Conservation (phyloP, 2,329 filamentous ascomycete genomes). For the Hymenoscyphus infarciens region DNA sequence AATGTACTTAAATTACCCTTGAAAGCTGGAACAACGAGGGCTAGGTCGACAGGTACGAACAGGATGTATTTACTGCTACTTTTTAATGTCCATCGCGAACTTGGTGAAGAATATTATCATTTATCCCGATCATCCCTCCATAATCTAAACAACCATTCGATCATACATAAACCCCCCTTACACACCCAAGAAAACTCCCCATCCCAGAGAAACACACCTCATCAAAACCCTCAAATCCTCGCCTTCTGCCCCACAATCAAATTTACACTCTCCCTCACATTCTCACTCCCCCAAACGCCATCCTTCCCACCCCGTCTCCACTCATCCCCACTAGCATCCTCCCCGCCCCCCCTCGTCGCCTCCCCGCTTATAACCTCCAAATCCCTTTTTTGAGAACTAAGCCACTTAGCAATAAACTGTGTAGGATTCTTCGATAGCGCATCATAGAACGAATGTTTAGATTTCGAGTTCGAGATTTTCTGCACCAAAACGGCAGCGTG, state of each 20-base stretch:
- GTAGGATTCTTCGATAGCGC: constrained; percentile 77
- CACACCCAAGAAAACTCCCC: no score
- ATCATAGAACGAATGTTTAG: constrained; percentile 84
- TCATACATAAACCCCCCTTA: no score
- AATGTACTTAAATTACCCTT: no score
- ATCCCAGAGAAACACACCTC: no score
- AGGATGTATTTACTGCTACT: no score
- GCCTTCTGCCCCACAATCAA: constrained; percentile 44
- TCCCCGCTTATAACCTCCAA: constrained; percentile 32
- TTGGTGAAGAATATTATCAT: no score
- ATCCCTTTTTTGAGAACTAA: constrained; percentile 75
- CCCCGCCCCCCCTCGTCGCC: constrained; percentile 51
- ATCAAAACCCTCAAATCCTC: constrained; percentile 13
- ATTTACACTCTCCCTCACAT: constrained; percentile 62
- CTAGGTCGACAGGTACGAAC: no score
- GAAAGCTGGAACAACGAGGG: no score
- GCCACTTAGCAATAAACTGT: constrained; percentile 80
- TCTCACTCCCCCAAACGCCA: constrained; percentile 60
- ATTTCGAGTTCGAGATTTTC: constrained; percentile 78
- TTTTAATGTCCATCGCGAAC: no score
- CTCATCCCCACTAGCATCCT: constrained; percentile 57
- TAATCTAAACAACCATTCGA: no score
- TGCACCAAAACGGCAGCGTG: constrained; percentile 81
- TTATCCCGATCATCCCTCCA: no score
- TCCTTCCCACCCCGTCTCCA: constrained; percentile 63